Base-by-base conservation (phyloP, 1,139 yeast species). In the Insectozyma bohioensis region DNA sequence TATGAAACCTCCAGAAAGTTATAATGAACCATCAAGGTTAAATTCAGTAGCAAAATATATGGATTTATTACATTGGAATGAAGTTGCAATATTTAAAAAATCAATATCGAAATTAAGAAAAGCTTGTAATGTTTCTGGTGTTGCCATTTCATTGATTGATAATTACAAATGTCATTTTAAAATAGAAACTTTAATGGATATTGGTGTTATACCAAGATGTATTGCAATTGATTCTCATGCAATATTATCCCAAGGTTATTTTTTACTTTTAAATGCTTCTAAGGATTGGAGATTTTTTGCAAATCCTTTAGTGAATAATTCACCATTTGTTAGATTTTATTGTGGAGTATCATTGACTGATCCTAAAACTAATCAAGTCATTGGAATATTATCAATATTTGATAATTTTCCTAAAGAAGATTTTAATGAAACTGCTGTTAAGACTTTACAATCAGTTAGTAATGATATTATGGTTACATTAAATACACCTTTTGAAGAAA, bases 221-320 rank as follows among this genome's bases (percentile, higher is more conserved):
- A 62, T 77, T 1, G 78, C 86, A 1, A 56, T 83, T 26, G 90
- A 83, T 52, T 77, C 78, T 4, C 90, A 83, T 56, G 67, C 86
- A 0, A 65, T 83, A 4, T 55, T 83, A 26, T 80, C 88, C 0
- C 58, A 62, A 9, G 77, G 68, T 1, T 63, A 66, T 43, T 75
- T 83, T 43, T 58, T 75, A 2, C 44, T 83, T 13, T 51, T 67
- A 16, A 85, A 83, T 52, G 80, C 87, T 1, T 54, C 76, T 4
- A 59, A 63, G 24, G 92, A 83, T 50, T 83, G 92, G 90, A 61
- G 90, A 51, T 73, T 80, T 4, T 47, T 56, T 6, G 58, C 62
- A 28, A 80, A 77, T 44, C 88, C 88, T 0, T 61, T 81, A 34
- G 84, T 82, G 1, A 72, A 67, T 23, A 81, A 83, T 0, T 61